phyloP scores from a whole-genome alignment of 1,284 basidiomycete species.

The Malassezia cuniculi region DNA sequence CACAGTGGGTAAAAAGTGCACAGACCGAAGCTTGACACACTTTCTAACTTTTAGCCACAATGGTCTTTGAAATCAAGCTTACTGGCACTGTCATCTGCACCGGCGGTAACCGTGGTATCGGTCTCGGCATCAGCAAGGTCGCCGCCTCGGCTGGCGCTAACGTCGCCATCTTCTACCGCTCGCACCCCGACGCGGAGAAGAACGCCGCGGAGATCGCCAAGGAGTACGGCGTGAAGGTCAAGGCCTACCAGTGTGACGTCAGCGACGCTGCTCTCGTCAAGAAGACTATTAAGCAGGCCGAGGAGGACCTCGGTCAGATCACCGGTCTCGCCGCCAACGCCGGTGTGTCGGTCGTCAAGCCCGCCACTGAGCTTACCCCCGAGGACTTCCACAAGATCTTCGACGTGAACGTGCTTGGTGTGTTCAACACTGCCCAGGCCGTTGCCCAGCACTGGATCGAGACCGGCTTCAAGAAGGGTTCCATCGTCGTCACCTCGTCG shows the following conservation, averaged over 20 bases:
- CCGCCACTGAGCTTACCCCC: constrained; percentile 40
- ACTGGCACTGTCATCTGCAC: constrained; percentile 50
- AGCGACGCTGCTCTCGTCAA: constrained; percentile 37
- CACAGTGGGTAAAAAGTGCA: too few relatives aligned
- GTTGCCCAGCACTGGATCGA: constrained; percentile 44
- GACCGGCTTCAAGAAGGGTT: constrained; percentile 40
- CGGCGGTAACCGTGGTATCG: constrained; percentile 44
- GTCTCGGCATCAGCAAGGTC: constrained; percentile 42
- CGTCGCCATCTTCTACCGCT: constrained; percentile 43
- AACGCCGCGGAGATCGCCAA: constrained; percentile 36
- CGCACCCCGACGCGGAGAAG: constrained; percentile 42
- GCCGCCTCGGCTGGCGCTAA: constrained; percentile 42
- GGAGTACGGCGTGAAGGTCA: constrained; percentile 38
- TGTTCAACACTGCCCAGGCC: constrained; percentile 43
- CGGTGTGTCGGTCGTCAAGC: constrained; percentile 43
- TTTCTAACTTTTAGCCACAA: too few relatives aligned
- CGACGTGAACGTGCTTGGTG: constrained; percentile 44
- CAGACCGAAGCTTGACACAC: too few relatives aligned
- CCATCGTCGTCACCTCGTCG: constrained; percentile 42
- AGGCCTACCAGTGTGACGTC: constrained; percentile 46
- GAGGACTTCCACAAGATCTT: constrained; percentile 44
- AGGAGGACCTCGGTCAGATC: constrained; percentile 37
- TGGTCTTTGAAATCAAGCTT: constrained; percentile 21
- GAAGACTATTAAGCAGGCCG: constrained; percentile 34
- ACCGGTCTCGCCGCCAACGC: constrained; percentile 41